A percentile compares a stretch with the other conserved stretches of the same genome.
These are phyloP conservation scores for Bimuria novae-zelandiae DNA, from an alignment of 2,329 filamentous ascomycete species.

Conservation along the genomic window DNA sequence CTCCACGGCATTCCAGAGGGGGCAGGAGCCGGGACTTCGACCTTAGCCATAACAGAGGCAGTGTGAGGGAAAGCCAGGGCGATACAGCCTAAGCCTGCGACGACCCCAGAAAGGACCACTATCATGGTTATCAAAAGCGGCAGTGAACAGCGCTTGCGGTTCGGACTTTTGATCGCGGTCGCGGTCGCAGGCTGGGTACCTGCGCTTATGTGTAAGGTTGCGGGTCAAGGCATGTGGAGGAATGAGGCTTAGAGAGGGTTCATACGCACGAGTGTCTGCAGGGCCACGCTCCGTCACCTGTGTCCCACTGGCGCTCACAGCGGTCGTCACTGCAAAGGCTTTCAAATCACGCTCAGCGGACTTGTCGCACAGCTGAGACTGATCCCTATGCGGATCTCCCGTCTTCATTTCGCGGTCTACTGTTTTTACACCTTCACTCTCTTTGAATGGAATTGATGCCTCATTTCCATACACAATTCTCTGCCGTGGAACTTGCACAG, in stretches of 20 bases:
- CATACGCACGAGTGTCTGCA: slow-evolving; percentile 1
- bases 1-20: neutral
- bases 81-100: neutral
- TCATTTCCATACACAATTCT: too few species aligned
- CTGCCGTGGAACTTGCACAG: too few species aligned
- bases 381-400: too few species aligned
- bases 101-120: neutral
- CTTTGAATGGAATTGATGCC: too few species aligned
- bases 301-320: neutral
- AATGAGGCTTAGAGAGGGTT: neutral
- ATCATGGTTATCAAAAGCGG: neutral
- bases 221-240: neutral
- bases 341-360: neutral
- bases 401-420: too few species aligned
- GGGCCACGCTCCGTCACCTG: neutral
- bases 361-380: neutral
- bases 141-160: neutral
- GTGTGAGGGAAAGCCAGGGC: neutral
- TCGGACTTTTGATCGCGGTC: neutral
- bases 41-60: neutral
- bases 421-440: too few species aligned
- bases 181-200: neutral
- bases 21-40: slow-evolving; percentile 4
- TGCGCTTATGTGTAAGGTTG: neutral
- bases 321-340: neutral